phyloP scores from a whole-genome alignment of 2,329 filamentous ascomycete species.

The Fusarium devonianum region DNA sequence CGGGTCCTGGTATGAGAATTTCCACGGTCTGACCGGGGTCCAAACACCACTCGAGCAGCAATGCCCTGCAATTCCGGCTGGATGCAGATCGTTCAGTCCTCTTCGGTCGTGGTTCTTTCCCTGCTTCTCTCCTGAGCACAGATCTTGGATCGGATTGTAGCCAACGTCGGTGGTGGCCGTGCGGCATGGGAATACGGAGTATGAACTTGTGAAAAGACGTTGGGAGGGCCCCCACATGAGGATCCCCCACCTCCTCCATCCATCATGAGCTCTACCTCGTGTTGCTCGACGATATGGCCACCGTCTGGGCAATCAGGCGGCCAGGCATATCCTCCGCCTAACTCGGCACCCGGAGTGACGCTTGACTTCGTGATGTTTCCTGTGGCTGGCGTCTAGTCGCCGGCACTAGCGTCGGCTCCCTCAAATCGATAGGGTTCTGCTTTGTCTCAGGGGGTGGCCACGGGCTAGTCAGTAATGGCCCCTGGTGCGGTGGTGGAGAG shows the following conservation, averaged over 20 bases:
- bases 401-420: slow-evolving; percentile 33
- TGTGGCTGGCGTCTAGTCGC: slow-evolving; percentile 28
- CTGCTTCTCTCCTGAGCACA: slow-evolving; percentile 2
- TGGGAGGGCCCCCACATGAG: slow-evolving; percentile 28
- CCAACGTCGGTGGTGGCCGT: neutral
- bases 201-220: slow-evolving; percentile 27
- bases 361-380: slow-evolving; percentile 13
- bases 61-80: slow-evolving; percentile 37
- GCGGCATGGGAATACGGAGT: neutral
- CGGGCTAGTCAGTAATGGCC: slow-evolving; percentile 36
- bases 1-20: slow-evolving; percentile 25
- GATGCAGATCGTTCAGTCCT: slow-evolving; percentile 33
- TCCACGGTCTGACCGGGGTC: slow-evolving; percentile 27
- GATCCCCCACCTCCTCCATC: slow-evolving; percentile 29
- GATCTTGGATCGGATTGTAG: slow-evolving; percentile 9
- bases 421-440: slow-evolving; percentile 32
- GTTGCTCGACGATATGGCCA: slow-evolving; percentile 29
- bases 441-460: slow-evolving; percentile 40
- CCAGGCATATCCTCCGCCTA: slow-evolving; percentile 3
- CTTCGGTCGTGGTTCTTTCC: slow-evolving; percentile 5
- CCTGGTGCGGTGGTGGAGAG: slow-evolving; percentile 25
- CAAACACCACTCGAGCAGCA: slow-evolving; percentile 17
- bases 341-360: slow-evolving; percentile 14
- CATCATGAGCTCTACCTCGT: slow-evolving; percentile 35
- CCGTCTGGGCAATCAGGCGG: slow-evolving; percentile 8